Conservation (phyloP, 495 filamentous ascomycete species). For the Daldinia grandis region DNA sequence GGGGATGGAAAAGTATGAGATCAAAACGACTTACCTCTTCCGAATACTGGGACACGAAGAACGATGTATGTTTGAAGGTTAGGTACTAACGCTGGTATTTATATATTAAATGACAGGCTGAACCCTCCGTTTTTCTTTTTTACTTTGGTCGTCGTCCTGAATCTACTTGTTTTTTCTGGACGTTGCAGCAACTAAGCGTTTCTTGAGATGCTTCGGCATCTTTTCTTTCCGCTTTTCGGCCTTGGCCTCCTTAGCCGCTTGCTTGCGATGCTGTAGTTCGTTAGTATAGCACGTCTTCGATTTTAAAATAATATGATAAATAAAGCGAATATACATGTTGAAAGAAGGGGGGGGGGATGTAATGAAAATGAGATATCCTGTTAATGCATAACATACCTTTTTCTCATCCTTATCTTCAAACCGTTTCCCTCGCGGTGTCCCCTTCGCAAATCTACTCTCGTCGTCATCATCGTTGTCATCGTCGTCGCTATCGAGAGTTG, state of each 20-base stretch:
- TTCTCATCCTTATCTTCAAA: constrained; percentile 92
- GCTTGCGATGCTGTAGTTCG: constrained; percentile 73
- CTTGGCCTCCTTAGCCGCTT: constrained; percentile 92
- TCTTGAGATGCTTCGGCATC: constrained; percentile 95
- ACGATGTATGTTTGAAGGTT: neutral
- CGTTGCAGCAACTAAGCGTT: constrained; percentile 66
- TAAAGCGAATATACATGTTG: too few relatives aligned
- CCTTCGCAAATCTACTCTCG: constrained; percentile 66
- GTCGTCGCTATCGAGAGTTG: constrained; percentile 52
- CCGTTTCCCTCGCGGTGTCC: constrained; percentile 81
- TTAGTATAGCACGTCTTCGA: constrained; percentile 23
- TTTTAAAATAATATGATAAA: too few relatives aligned
- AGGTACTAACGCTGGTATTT: neutral
- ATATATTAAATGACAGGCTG: neutral
- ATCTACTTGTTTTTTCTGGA: constrained; percentile 51
- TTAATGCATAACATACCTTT: constrained; percentile 56
- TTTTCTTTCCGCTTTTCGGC: constrained; percentile 89
- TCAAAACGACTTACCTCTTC: neutral
- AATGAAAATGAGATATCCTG: neutral
- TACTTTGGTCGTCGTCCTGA: constrained; percentile 6
- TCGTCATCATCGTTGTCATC: constrained; percentile 58
- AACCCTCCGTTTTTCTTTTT: neutral
- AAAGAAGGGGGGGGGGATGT: neutral
- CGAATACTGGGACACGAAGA: neutral
- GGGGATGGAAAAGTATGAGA: neutral